Conservation (phyloP, 2,329 filamentous ascomycete genomes). For the Sclerotinia minor region DNA sequence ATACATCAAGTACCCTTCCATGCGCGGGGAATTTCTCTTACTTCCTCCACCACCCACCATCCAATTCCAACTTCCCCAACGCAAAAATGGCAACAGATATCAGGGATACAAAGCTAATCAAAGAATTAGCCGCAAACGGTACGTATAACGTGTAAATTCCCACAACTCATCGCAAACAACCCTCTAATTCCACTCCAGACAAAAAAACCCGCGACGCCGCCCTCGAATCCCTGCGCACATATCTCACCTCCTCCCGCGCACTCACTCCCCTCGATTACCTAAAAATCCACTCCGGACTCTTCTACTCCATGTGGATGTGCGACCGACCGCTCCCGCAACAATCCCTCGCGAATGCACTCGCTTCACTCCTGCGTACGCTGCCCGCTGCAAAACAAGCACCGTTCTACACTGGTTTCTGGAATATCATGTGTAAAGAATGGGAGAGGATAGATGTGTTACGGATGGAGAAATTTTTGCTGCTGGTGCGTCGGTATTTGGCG, state of each 20-base stretch:
- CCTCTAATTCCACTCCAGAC: conserved; percentile 53
- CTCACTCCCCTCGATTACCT: conserved; percentile 71
- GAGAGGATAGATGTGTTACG: conserved; percentile 69
- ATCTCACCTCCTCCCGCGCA: conserved; percentile 61
- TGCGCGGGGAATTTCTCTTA: background rate
- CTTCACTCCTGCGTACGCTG: conserved; percentile 64
- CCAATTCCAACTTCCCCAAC: too few species aligned
- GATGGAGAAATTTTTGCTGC: conserved; percentile 89
- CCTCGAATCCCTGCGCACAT: conserved; percentile 73
- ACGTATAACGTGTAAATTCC: too few species aligned
- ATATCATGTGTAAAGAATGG: conserved; percentile 69
- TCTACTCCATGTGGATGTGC: conserved; percentile 92
- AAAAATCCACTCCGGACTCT: conserved; percentile 93
- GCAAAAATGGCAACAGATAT: conserved; percentile 37
- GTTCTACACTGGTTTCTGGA: conserved; percentile 67
- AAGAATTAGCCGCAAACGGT: conserved; percentile 44
- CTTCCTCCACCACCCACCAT: too few species aligned
- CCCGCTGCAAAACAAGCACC: conserved; percentile 48
- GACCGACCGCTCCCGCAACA: conserved; percentile 88
- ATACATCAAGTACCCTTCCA: background rate
- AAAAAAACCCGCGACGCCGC: conserved; percentile 75
- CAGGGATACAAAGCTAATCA: conserved; percentile 42
- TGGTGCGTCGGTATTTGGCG: conserved; percentile 76
- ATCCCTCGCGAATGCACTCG: conserved; percentile 74
- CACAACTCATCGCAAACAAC: background rate